Evolutionary conservation across 768 basidiomycete genomes (phyloP), one percentile per base, ranked within the genome.

Genomic region (Lactifluus subvellereus): DNA sequence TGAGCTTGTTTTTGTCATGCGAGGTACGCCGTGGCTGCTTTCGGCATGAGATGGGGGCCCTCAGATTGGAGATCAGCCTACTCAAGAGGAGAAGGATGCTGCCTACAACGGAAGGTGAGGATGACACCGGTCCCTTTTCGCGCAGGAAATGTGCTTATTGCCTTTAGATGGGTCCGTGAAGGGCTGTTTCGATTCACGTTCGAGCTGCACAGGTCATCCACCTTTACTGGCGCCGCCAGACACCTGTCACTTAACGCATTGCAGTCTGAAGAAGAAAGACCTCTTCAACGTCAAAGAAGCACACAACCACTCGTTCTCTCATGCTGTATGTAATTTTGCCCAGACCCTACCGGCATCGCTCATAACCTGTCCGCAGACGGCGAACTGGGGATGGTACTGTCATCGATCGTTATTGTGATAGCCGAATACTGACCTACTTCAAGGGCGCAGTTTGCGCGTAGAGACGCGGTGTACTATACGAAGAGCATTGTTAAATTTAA

Each of bases 111-210:
- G 86, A 69, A 85, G 81, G 88, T 78, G 67, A 49, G 76, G 62
- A 30, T 18, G 6, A 13, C 8, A 2, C 56, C 38, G 9, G n/a
- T 20, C 32, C 8, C 32, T 20, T 10, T 20, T 43, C 32, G 43
- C 27, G 30, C 3, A 16, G 37, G 16, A 18, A 20, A 33, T 45
- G 18, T 57, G 40, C 54, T 27, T 6, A 50, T n/a, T 9, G 30
- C 20, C 40, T 27, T 5, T 42, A 92, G 88, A 76, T 94, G 91
- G 91, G 74, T 81, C n/a, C 82, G 92, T 16, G 88, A 91, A 61
- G 91, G 91, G 1, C 75, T 87, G n/a, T 94, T 84, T 76, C 91
- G 86, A 69, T 94, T 94, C 72, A 84, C 81, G 63, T 93, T 94
- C 68, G 91, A 93, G 70, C 77, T 94, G 67, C 82, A 84, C 70